Evolutionary conservation across 2,329 filamentous ascomycete genomes (phyloP).

Genomic region (Curvularia spicifera): DNA sequence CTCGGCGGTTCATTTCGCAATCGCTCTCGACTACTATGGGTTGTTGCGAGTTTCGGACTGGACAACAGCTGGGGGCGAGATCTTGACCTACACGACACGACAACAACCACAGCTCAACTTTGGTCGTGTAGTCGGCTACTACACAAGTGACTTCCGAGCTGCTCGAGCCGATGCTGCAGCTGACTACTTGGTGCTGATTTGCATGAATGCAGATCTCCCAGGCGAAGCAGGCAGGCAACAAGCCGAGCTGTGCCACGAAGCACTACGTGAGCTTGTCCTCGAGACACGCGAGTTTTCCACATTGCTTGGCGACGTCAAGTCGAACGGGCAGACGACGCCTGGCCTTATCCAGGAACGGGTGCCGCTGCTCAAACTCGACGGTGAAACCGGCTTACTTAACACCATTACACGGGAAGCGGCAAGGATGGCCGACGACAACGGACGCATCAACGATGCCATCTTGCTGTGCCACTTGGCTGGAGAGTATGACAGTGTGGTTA

Average conservation of each 20-base stretch:
- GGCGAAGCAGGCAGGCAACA: conserved; percentile 78
- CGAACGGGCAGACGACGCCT: conserved; percentile 82
- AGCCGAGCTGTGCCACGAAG: conserved; percentile 85
- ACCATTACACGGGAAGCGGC: conserved; percentile 94
- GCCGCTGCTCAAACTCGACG: conserved; percentile 77
- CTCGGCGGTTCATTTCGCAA: conserved; percentile 92
- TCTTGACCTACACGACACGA: conserved; percentile 72
- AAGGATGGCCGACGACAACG: conserved; percentile 90
- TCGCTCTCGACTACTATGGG: conserved; percentile 75
- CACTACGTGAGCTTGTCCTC: conserved; percentile 90
- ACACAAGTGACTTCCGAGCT: conserved; percentile 93
- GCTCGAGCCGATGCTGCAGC: conserved; percentile 88
- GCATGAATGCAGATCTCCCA: conserved; percentile 83
- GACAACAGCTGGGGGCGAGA: conserved; percentile 66
- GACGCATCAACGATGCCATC: conserved; percentile 90
- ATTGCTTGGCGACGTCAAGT: conserved; percentile 86
- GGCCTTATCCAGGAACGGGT: conserved; percentile 89
- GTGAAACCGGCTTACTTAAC: conserved; percentile 83
- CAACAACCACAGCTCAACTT: conserved; percentile 88
- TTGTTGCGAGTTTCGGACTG: conserved; percentile 82
- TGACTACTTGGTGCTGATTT: conserved; percentile 91
- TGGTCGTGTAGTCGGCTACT: conserved; percentile 89
- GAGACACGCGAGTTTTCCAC: conserved; percentile 96
- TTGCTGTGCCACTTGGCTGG: conserved; percentile 92
- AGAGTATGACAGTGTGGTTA: conserved; percentile 93